Base-by-base conservation (phyloP, 2,329 filamentous ascomycete genomes). In the Trichoderma oligosporum region DNA sequence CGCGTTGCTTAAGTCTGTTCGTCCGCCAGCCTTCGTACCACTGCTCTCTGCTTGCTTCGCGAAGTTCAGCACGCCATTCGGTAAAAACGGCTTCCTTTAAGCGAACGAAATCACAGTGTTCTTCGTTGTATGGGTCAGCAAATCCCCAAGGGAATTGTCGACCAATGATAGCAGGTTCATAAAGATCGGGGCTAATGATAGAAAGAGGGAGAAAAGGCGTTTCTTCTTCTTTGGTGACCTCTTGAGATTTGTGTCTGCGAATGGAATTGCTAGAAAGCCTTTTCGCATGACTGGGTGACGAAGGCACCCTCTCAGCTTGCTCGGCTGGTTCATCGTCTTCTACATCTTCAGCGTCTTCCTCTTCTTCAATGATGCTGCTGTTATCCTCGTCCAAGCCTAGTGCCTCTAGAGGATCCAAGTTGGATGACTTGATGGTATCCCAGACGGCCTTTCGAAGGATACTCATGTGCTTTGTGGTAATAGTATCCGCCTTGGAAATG, bases 21-120 rank as follows among this genome's bases (percentile, higher is more conserved):
- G 84, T 97, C 73, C 94, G 85, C 94, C 93, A 97, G 66, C 89
- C 86, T 73, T 97, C 93, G 66, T 97, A 97, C 90, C 91, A 97
- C 65, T 91, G 83, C 68, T 96, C 91, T 56, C 91, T 84, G 71
- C 91, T 96, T 52, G 91, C 88, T 71, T 96, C 91, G 60, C 93
- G 87, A 60, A 99, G 79, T 70, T 99, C 94, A 41, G 82, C 82
- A 49, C 93, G 87, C 94, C 94, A 99, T 68, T 97, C 93, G 63
- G 79, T 85, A 72, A 99, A 99, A 29, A 99, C 89, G 7, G 88
- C 86, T 59, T 97, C 92, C 74, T 94, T 94, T 64, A 99, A 81
- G 61, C 87, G 87, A 56, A 88, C 79, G 71, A 97, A 99, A 73
- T 99, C 94, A 74, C 94, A 99, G 75, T 99, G 94, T 65, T 89